Percentiles rank a stretch among this genome's conserved stretches.
Conservation (phyloP, 2,329 filamentous ascomycete genomes). For the Colletotrichum acutatum region DNA sequence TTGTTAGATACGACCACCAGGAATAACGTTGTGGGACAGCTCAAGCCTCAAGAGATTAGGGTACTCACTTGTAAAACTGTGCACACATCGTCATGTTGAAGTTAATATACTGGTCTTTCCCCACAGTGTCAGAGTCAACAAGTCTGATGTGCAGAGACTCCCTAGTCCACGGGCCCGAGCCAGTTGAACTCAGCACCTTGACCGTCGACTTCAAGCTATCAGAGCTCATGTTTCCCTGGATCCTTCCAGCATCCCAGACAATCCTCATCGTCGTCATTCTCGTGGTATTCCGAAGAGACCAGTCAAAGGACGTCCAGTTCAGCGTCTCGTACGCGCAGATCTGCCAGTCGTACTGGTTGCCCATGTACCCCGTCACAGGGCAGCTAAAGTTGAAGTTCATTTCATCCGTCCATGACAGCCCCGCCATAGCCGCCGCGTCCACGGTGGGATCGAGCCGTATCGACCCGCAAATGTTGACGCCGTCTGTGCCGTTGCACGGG, state of each 20-base stretch:
- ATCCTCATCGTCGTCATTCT: neutral
- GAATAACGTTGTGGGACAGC: too few species aligned
- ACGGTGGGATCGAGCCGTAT: neutral
- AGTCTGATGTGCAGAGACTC: neutral
- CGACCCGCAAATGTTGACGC: neutral
- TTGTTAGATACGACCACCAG: neutral
- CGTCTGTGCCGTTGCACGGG: neutral
- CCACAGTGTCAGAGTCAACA: neutral
- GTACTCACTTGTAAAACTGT: neutral
- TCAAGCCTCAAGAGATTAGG: fast-evolving
- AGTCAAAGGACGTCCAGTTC: neutral
- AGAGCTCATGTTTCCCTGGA: neutral
- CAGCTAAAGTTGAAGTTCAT: slow-evolving; percentile 1
- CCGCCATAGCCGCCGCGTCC: neutral
- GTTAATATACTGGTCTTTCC: neutral
- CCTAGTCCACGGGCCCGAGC: neutral
- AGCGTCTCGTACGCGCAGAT: neutral
- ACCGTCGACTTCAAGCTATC: neutral
- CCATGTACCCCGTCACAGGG: neutral
- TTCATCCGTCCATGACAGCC: neutral
- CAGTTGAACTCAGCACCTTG: neutral
- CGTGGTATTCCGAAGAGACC: neutral
- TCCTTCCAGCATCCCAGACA: neutral
- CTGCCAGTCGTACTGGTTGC: neutral
- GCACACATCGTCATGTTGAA: neutral